Evolutionary conservation across 192 early-diverging fungal genomes (phyloP), one percentile per base, ranked within the genome.

Genomic region (Cetraspora pellucida): DNA sequence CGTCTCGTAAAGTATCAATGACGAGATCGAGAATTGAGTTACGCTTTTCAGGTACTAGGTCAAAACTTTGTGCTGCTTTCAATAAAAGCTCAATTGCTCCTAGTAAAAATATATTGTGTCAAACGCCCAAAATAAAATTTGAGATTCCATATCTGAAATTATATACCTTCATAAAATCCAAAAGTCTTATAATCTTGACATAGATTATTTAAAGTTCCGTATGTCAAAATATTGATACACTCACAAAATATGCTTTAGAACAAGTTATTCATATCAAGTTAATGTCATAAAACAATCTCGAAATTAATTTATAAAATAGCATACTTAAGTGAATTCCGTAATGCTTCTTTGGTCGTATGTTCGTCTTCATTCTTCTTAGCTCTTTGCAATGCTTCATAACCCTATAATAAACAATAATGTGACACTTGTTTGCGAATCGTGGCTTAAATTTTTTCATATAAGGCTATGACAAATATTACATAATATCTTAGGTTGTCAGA

Each of bases 281-380:
- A 14, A 54, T 19, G 16, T 54, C 5, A 54, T 54, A 54, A 19
- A 54, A 54, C 11, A 54, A 54, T 54, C 13, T 37, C 7, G 7
- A 37, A 37, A 6, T 37, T 37, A 6, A 37, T 37, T 37, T 37
- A 37, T 37, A 37, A 37, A 37, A 37, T 61, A 28, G 21, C 6
- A 27, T 65, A 65, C 72, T 74, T 74, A 10, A 74, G n/a, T 27
- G 72, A 74, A 27, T 7, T 57, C 2, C 54, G 46, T 14, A 74
- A 60, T 10, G 43, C 49, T 61, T 59, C 57, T 9, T 21, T 21
- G 1, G 37, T 74, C 14, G 57, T 57, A 46, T 74, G 72, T 13
- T 60, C 57, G n/a, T 74, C 72, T 46, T 74, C 50, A 57, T 52
- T 57, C 21, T 74, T 66, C 19, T 76, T 76, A 5, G 74, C 74